phyloP scores from a whole-genome alignment of 805 yeast species.

The Candida alai region DNA sequence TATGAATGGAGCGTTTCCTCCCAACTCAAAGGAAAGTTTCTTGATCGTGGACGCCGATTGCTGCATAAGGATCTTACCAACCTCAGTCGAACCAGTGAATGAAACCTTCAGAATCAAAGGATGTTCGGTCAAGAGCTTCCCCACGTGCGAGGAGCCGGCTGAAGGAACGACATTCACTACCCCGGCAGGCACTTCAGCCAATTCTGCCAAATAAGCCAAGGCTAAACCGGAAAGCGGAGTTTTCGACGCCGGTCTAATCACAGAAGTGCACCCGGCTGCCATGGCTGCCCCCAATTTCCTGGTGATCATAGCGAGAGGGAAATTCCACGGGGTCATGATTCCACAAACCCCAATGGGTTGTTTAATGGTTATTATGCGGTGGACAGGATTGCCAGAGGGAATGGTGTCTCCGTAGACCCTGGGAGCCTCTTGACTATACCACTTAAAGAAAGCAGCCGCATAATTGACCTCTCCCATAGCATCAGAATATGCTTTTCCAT shows the following conservation, averaged over 20 bases:
- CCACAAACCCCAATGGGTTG: slow-evolving; percentile 86
- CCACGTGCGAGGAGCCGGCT: slow-evolving; percentile 43
- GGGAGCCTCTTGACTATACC: slow-evolving; percentile 86
- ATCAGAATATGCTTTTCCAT: slow-evolving; percentile 71
- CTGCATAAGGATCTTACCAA: slow-evolving; percentile 56
- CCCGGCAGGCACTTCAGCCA: slow-evolving; percentile 73
- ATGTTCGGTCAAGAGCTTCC: slow-evolving; percentile 47
- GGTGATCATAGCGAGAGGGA: slow-evolving; percentile 76
- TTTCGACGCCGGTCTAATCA: slow-evolving; percentile 72
- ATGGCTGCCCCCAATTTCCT: slow-evolving; percentile 72
- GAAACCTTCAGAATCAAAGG: slow-evolving; percentile 49
- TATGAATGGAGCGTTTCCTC: slow-evolving; percentile 65
- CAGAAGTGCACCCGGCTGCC: slow-evolving; percentile 77
- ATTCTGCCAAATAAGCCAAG: slow-evolving; percentile 51
- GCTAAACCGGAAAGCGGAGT: slow-evolving; percentile 76
- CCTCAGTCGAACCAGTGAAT: slow-evolving; percentile 63
- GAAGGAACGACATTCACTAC: slow-evolving; percentile 62
- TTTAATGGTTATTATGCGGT: slow-evolving; percentile 53
- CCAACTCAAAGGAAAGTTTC: slow-evolving; percentile 59
- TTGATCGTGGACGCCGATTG: slow-evolving; percentile 56
- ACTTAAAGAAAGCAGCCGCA: slow-evolving; percentile 76
- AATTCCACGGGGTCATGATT: slow-evolving; percentile 80
- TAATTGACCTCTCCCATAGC: slow-evolving; percentile 67
- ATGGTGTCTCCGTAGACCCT: slow-evolving; percentile 64
- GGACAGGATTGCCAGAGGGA: slow-evolving; percentile 46